Base-by-base conservation (phyloP, 2,329 filamentous ascomycete species). In the Westerdykella ornata region DNA sequence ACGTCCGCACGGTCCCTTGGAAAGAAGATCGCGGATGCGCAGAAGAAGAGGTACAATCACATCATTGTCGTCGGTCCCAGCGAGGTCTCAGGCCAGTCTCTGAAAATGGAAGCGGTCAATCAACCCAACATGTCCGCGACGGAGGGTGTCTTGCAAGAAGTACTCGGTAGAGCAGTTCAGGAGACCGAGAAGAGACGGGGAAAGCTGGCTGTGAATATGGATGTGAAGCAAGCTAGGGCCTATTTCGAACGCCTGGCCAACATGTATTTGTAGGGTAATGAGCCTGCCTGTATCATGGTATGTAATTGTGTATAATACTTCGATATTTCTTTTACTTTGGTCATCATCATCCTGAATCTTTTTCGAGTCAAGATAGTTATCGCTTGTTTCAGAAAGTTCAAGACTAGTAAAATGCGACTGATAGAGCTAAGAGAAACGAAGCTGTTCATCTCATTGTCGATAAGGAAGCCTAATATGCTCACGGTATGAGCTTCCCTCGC, bases 11-110 rank as follows among this genome's bases (percentile, higher is more conserved):
- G 80, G 38, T 72, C 77, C 1, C 62, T 94, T 7, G 72, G 74
- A 2, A 77, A 80, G 58, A 94, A 92, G 64, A 74, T 88, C 16
- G 74, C 75, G 22, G 79, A 85, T 57, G 88, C 87, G n/a, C 82
- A 77, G 49, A 60, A 67, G 36, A 83, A 81, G 64, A 82, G 81
- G 31, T 92, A 89, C 60, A 80, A 84, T 39, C 71, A 85, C 41
- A 79, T 92, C 39, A 73, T 87, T 22, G 80, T 88, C 1, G 71
- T 92, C 9, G 88, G 88, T 2, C 40, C 44, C 2, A 51, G 47
- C 4, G 63, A 67, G 39, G 56, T 57, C 2, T 44, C 57, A 11
- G 49, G 32, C n/a, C 48, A 47, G 5, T 49, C 42, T 12, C 39
- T 65, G 47, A 57, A 44, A 20, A 19, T 66, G 39, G 51, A 60